Percentiles rank a stretch among this genome's conserved stretches.
phyloP scores from a whole-genome alignment of 345 rosid species.

The Cardamine chenopodiifolia region DNA sequence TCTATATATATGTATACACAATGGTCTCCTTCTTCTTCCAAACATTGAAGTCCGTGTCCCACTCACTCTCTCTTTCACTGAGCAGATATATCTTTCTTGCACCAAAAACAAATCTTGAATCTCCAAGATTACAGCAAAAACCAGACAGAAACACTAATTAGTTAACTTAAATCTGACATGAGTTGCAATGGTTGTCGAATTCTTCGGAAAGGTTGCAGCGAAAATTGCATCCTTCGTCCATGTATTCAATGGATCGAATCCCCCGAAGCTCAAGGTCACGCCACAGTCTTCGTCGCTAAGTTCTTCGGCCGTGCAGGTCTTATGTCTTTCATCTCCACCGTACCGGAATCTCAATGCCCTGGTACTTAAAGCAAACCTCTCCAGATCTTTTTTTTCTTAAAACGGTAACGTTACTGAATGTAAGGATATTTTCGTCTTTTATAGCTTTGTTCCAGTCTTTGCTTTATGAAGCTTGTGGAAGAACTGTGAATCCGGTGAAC shows the following conservation, averaged over 20 bases:
- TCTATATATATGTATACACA: constrained; percentile 7
- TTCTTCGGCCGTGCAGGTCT: constrained; percentile 95
- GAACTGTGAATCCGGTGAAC: constrained; percentile 68
- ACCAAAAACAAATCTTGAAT: constrained; percentile 31
- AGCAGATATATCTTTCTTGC: constrained; percentile 22
- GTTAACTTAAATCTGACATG: constrained; percentile 39
- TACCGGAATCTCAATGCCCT: constrained; percentile 61
- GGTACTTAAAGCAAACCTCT: constrained; percentile 39
- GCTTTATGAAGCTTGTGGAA: constrained; percentile 67
- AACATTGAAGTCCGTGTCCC: constrained; percentile 21
- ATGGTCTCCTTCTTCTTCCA: constrained; percentile 20
- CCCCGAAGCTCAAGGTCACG: constrained; percentile 76
- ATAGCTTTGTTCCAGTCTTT: constrained; percentile 73
- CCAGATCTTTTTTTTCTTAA: background rate
- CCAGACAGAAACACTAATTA: background rate
- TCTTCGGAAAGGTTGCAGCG: constrained; percentile 86
- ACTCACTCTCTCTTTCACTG: constrained; percentile 1
- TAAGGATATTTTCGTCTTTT: background rate
- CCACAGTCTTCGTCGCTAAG: constrained; percentile 84
- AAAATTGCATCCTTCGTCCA: constrained; percentile 70
- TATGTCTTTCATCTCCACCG: constrained; percentile 73
- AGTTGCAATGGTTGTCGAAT: constrained; percentile 92
- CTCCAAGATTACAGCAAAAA: constrained; percentile 25
- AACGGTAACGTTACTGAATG: background rate
- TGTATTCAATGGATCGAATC: constrained; percentile 63